A percentile compares a stretch with the other conserved stretches of the same genome.
Conservation (phyloP, 768 basidiomycete species). For the Pleurotus platypus region DNA sequence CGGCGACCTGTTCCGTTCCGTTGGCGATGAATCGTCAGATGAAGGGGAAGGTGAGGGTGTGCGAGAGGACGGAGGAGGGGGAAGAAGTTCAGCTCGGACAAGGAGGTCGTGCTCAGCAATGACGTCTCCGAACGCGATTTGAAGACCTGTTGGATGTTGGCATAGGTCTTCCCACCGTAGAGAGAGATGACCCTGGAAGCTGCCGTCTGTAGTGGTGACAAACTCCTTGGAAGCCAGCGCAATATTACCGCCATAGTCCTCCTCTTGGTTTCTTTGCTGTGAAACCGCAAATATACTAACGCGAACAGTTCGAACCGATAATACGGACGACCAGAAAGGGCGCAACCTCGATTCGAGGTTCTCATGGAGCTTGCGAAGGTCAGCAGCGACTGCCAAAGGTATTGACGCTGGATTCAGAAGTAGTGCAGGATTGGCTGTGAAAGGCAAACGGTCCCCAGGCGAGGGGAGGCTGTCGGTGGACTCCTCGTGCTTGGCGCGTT, state of each 20-base stretch:
- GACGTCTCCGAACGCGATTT: constrained; percentile 54
- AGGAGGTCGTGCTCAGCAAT: constrained; percentile 52
- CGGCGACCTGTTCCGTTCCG: constrained; percentile 1
- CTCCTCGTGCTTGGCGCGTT: constrained; percentile 21
- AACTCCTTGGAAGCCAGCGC: constrained; percentile 51
- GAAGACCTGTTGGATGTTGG: constrained; percentile 52
- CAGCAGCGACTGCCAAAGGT: constrained; percentile 12
- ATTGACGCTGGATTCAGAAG: constrained; percentile 6
- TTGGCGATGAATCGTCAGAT: constrained; percentile 6
- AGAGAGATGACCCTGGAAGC: constrained; percentile 61
- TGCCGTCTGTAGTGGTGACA: constrained; percentile 65
- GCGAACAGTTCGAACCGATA: constrained; percentile 59
- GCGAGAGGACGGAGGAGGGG: constrained; percentile 20
- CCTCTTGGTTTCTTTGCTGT: constrained; percentile 22
- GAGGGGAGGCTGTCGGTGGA: not conserved
- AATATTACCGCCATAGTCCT: constrained; percentile 26
- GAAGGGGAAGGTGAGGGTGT: constrained; percentile 2
- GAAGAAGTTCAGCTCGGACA: constrained; percentile 50
- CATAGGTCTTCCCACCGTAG: constrained; percentile 71
- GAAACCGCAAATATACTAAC: constrained; percentile 55
- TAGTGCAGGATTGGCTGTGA: not conserved
- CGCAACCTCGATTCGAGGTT: constrained; percentile 77
- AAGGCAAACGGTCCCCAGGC: not conserved
- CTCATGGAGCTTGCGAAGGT: constrained; percentile 54
- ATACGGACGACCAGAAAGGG: constrained; percentile 76